Evolutionary conservation across 805 yeast genomes (phyloP), one percentile per base, ranked within the genome.

Genomic region (Cyberlindnera euphorbiae): DNA sequence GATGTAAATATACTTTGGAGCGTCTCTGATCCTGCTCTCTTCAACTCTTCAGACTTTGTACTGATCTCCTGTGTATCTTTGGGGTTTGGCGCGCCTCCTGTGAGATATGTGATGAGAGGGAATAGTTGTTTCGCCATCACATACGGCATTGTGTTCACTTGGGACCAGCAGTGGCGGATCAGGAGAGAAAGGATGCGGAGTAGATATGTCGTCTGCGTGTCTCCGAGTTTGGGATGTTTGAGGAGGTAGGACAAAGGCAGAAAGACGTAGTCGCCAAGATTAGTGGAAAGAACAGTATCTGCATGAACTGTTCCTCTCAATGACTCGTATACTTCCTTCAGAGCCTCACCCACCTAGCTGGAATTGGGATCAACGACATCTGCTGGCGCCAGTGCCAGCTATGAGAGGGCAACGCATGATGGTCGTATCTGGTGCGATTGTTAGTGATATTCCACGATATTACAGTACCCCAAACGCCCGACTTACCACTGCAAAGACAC

Each of bases 231-330:
- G 2, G 66, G 66, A 28, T 69, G 69, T 38, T 71, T 70, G 27
- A 81, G 55, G 8, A 81, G 50, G 36, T 70, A 69, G 1, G 77
- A 68, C 3, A 81, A 47, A 0, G 88, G 87, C 10, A 76, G 68
- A 54, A 77, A 78, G 1, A 79, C 64, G 40, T 79, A 78, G 42
- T 79, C 83, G 0, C 82, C 82, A 14, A 79, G 49, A 17, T 61
- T 62, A 1, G 62, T 44, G 0, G 75, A 60, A 1, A 69, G 36
- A 1, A 38, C 30, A 4, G 44, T 34, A 8, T 36, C 34, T 9
- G 23, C 35, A 9, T 17, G 33, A 9, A 66, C 41, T 15, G 50
- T 34, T 0, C 36, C 33, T 3, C 23, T 29, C n/a, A 53, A 41
- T 14, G 37, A 35, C 1, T 28, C 28, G 33, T 66, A 62, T 5